Evolutionary conservation across 495 filamentous ascomycete species (phyloP).

Genomic region (Hypoxylon trugodes): DNA sequence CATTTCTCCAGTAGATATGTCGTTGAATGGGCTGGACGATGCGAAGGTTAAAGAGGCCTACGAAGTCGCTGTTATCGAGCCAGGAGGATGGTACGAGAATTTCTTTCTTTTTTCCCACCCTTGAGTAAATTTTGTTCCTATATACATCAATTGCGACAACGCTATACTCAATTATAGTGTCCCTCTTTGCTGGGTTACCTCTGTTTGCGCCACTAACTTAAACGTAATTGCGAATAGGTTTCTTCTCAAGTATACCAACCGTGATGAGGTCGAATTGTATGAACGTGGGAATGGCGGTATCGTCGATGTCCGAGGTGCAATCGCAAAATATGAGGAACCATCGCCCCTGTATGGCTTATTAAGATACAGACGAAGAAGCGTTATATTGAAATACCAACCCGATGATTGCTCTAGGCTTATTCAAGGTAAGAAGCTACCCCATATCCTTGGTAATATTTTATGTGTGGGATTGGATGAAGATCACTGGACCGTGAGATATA

Average conservation of each 20-base stretch:
- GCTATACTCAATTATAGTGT: neutral
- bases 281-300: constrained; percentile 83
- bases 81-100: constrained; percentile 87
- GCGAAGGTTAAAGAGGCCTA: constrained; percentile 82
- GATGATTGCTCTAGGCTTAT: constrained; percentile 88
- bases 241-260: constrained; percentile 86
- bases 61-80: constrained; percentile 78
- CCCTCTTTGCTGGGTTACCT: neutral
- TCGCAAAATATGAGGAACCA: constrained; percentile 79
- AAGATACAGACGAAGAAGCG: constrained; percentile 86
- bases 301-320: constrained; percentile 78
- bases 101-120: constrained; percentile 2
- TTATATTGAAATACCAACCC: constrained; percentile 90
- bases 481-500: neutral
- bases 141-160: no score
- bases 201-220: constrained; percentile 35
- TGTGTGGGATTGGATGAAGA: neutral
- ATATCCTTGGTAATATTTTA: neutral
- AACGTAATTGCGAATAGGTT: constrained; percentile 68
- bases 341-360: constrained; percentile 94
- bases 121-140: no score
- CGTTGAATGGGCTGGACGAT: constrained; percentile 95
- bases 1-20: constrained; percentile 69
- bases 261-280: constrained; percentile 87
- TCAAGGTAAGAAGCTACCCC: constrained; percentile 70